Percentiles rank a stretch among this genome's conserved stretches.
These are phyloP conservation scores for Poronia punctata DNA, from an alignment of 495 filamentous ascomycete genomes.

Conservation along the genomic window DNA sequence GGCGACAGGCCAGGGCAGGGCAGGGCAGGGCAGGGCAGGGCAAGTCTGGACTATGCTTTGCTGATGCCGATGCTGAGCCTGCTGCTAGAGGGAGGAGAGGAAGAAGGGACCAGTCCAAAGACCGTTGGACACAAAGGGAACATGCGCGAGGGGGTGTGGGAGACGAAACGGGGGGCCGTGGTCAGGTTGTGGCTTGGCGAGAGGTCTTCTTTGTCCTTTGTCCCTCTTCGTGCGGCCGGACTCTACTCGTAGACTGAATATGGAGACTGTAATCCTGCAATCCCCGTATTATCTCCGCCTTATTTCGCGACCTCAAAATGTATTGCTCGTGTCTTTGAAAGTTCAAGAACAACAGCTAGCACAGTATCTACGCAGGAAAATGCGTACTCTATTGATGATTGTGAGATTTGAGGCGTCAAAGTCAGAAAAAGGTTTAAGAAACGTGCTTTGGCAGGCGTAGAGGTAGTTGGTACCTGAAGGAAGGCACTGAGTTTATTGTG, in stretches of 20 bases:
- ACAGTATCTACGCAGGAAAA: too few species aligned
- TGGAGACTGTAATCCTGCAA: neutral
- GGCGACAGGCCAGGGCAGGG: conserved; percentile 19
- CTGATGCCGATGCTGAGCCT: neutral
- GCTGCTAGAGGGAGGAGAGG: neutral
- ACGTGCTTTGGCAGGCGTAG: too few species aligned
- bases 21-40: conserved; percentile 14
- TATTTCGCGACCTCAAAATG: too few species aligned
- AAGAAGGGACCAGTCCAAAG: neutral
- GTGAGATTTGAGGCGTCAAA: too few species aligned
- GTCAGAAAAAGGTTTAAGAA: too few species aligned
- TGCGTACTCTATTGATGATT: too few species aligned
- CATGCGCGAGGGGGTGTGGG: conserved; percentile 4
- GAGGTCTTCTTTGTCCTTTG: conserved; percentile 8
- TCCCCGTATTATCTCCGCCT: too few species aligned
- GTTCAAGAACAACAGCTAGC: too few species aligned
- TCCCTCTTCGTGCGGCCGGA: neutral
- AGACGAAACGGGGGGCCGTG: conserved; percentile 1
- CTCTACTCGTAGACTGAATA: neutral
- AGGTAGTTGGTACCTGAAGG: too few species aligned
- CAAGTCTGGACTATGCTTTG: conserved; percentile 1
- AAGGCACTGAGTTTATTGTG: too few species aligned
- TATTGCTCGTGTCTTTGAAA: too few species aligned
- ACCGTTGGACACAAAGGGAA: neutral
- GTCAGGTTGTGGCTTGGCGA: conserved; percentile 8